These are phyloP conservation scores for Phytophthora vignae DNA, from an alignment of 352 stramenopile genomes.

Conservation along the genomic window DNA sequence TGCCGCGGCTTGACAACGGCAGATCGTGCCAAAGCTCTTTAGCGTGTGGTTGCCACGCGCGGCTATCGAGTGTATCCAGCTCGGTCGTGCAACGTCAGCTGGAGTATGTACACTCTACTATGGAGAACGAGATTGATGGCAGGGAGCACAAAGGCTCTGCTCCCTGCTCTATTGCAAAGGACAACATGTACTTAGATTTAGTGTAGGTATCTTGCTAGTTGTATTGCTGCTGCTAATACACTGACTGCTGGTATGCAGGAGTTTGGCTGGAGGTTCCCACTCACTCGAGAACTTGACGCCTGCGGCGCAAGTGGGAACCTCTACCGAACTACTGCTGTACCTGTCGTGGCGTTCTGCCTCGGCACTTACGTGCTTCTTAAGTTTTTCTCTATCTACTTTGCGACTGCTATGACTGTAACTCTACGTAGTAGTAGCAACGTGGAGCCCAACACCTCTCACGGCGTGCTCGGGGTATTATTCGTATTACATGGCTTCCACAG, in stretches of 20 bases:
- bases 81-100: too few species aligned
- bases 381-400: neutral
- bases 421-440: neutral
- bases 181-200: neutral
- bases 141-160: neutral
- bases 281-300: neutral
- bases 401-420: neutral
- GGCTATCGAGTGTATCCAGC: too few species aligned
- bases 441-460: neutral
- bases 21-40: too few species aligned
- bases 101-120: too few species aligned
- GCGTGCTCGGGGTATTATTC: too few species aligned
- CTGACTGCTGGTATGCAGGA: neutral
- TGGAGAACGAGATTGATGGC: neutral
- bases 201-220: too few species aligned
- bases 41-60: too few species aligned
- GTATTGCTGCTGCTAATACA: neutral
- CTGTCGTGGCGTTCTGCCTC: neutral
- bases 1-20: too few species aligned
- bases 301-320: neutral
- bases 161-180: neutral
- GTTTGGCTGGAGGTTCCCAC: neutral
- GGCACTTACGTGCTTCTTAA: neutral
- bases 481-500: too few species aligned
- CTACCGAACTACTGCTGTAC: neutral